Evolutionary conservation across 2,329 filamentous ascomycete genomes (phyloP).

Genomic region (Fusarium lyarnte): DNA sequence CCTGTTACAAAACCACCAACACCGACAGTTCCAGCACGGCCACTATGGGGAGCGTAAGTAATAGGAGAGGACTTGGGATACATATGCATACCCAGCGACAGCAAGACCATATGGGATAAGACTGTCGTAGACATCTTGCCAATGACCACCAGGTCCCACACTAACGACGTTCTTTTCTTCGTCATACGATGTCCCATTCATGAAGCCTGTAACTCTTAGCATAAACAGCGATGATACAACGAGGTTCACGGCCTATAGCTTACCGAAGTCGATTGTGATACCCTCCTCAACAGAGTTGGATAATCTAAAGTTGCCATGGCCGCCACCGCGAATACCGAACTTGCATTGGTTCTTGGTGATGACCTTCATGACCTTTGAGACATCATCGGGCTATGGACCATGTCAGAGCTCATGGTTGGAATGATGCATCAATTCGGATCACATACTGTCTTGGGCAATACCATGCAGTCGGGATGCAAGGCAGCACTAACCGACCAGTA

Average conservation of each 20-base stretch:
- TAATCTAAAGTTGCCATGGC: conserved; percentile 48
- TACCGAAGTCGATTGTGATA: conserved; percentile 51
- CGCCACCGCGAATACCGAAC: conserved; percentile 53
- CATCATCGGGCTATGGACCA: conserved; percentile 43
- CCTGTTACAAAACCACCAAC: conserved; percentile 49
- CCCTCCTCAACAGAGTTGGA: conserved; percentile 50
- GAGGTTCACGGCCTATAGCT: background rate
- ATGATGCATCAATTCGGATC: background rate
- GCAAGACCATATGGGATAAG: conserved; percentile 47
- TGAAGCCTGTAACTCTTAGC: conserved; percentile 31
- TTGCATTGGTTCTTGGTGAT: conserved; percentile 44
- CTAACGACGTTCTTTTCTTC: conserved; percentile 42
- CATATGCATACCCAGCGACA: conserved; percentile 40
- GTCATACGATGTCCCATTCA: conserved; percentile 47
- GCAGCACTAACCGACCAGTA: conserved; percentile 52
- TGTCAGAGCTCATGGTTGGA: background rate
- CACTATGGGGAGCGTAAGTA: conserved; percentile 31
- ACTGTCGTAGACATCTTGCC: conserved; percentile 51
- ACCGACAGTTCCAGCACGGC: conserved; percentile 50
- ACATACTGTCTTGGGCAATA: conserved; percentile 42
- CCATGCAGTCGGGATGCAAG: conserved; percentile 50
- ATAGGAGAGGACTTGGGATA: background rate
- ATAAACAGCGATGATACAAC: fast-evolving
- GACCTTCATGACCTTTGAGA: conserved; percentile 48
- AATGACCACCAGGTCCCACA: conserved; percentile 50